phyloP scores from a whole-genome alignment of 2,329 filamentous ascomycete species.

The Beauveria rudraprayagi region DNA sequence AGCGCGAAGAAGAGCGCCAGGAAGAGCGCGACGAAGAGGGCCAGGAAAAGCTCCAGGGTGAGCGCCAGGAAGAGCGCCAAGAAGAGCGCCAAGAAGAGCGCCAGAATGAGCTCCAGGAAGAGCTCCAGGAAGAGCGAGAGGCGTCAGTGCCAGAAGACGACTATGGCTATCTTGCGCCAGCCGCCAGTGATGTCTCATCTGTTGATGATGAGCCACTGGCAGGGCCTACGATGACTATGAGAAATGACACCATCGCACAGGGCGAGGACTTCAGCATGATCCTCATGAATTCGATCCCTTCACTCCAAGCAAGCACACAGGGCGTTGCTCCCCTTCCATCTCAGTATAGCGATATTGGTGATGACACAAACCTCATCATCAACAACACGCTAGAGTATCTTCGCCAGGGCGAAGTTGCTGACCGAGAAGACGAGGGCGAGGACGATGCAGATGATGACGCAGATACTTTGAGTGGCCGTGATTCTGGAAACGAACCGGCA shows the following conservation, averaged over 20 bases:
- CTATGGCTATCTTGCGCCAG: conserved; percentile 22
- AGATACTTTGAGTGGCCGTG: conserved; percentile 10
- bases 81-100: not conserved
- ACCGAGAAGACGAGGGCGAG: conserved; percentile 13
- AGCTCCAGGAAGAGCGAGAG: not conserved
- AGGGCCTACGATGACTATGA: conserved; percentile 13
- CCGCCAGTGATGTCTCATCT: conserved; percentile 27
- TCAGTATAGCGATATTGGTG: conserved; percentile 39
- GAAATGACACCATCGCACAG: conserved; percentile 37
- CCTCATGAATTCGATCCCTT: conserved; percentile 45
- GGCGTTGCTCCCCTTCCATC: conserved; percentile 24
- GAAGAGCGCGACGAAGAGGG: no score
- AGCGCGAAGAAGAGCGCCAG: not conserved
- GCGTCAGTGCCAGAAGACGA: conserved; percentile 14
- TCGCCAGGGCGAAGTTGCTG: conserved; percentile 25
- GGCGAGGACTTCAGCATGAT: conserved; percentile 54
- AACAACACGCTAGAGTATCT: conserved; percentile 46
- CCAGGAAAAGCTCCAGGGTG: not conserved
- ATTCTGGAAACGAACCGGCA: not conserved
- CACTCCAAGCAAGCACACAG: conserved; percentile 35
- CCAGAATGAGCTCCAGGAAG: not conserved
- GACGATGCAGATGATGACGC: conserved; percentile 7
- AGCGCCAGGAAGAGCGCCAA: not conserved
- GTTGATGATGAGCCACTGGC: conserved; percentile 22
- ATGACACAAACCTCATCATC: conserved; percentile 49